Percentiles rank a stretch among this genome's conserved stretches.
Conservation (phyloP, 192 early-diverging fungal genomes). For the Diversispora eburnea region DNA sequence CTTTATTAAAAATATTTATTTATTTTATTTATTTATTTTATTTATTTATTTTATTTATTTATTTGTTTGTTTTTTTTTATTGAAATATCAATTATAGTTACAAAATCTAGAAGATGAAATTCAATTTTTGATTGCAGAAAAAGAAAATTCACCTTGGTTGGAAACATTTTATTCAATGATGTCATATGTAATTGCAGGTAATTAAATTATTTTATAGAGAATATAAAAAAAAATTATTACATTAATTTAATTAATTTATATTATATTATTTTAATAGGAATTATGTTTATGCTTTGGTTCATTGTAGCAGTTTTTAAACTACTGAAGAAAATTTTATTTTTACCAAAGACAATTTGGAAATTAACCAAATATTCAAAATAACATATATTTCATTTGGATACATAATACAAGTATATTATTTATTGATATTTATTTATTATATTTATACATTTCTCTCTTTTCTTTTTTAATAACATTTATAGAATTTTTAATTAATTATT, state of each 20-base stretch:
- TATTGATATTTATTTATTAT: too few relatives aligned
- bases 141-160: conserved; percentile 1
- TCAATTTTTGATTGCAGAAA: conserved; percentile 13
- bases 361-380: background rate
- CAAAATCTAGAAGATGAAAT: conserved; percentile 29
- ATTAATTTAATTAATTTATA: background rate
- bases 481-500: too few relatives aligned
- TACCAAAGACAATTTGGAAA: background rate
- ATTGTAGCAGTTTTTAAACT: conserved; percentile 10
- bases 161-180: conserved; percentile 25
- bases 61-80: too few relatives aligned
- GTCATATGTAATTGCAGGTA: conserved; percentile 28
- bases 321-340: background rate
- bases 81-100: background rate
- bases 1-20: background rate
- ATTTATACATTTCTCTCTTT: too few relatives aligned
- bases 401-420: too few relatives aligned
- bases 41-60: background rate
- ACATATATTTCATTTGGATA: too few relatives aligned
- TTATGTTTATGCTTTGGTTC: conserved; percentile 25
- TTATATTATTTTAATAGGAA: background rate
- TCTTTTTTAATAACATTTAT: too few relatives aligned
- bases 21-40: too few relatives aligned
- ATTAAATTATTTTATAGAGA: background rate
- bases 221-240: background rate